These are phyloP conservation scores for Diaporthe batatas DNA, from an alignment of 2,329 filamentous ascomycete species.

Conservation along the genomic window DNA sequence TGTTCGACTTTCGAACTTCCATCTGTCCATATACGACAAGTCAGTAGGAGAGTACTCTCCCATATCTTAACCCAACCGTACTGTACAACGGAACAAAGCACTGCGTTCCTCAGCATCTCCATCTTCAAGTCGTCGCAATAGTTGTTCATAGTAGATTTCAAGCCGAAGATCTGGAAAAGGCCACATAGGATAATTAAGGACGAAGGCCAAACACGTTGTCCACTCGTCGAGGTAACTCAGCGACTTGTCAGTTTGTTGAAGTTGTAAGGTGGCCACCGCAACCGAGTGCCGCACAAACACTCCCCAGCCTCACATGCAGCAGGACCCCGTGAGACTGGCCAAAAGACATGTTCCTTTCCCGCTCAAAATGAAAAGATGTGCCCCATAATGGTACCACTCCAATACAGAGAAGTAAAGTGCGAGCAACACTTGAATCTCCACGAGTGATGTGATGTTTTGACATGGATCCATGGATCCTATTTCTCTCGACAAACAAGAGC, in stretches of 20 bases:
- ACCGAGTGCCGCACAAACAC: not conserved
- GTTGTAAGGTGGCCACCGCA: slow-evolving; percentile 1
- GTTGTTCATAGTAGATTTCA: not conserved
- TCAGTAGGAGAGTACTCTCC: not conserved
- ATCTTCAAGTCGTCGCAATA: not conserved
- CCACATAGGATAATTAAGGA: not conserved
- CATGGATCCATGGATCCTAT: not conserved
- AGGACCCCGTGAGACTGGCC: not conserved
- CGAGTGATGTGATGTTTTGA: slow-evolving; percentile 2
- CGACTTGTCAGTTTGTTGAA: not conserved
- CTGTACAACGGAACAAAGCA: not conserved
- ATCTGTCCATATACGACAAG: not conserved
- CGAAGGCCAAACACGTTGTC: no score
- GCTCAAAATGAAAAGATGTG: not conserved
- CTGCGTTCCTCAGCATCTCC: not conserved
- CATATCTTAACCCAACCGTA: not conserved
- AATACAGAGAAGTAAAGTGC: not conserved
- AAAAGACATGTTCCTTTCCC: not conserved
- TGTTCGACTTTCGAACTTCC: not conserved
- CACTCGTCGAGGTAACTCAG: not conserved
- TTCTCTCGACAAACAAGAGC: not conserved
- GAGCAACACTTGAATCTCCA: not conserved
- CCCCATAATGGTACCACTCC: not conserved
- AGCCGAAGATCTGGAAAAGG: not conserved
- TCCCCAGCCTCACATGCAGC: not conserved